Conservation (phyloP, 129 eudicot genomes). For the Helichrysum umbraculigerum region DNA sequence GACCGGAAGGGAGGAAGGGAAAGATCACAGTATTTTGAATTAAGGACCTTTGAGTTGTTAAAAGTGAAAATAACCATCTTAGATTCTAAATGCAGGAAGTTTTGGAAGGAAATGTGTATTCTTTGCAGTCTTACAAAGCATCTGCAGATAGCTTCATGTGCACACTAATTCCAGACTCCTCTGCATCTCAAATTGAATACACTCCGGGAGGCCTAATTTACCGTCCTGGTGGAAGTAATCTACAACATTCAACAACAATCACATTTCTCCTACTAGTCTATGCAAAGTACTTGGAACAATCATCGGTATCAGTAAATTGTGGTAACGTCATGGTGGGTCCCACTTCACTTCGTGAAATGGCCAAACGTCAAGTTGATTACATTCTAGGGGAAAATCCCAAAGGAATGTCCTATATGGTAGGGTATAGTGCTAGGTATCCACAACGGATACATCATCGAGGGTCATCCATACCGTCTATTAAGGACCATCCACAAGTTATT, state of each 20-base stretch:
- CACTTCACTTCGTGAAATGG: constrained; percentile 53
- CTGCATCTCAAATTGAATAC: constrained; percentile 67
- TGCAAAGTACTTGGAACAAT: constrained; percentile 64
- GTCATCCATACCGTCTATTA: constrained; percentile 73
- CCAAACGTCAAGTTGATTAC: constrained; percentile 85
- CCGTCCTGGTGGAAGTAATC: constrained; percentile 82
- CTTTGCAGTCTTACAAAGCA: constrained; percentile 72
- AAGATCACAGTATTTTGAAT: too few species aligned
- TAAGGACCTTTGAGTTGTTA: not conserved
- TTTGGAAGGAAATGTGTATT: constrained; percentile 50
- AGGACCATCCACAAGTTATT: constrained; percentile 63
- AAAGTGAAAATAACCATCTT: not conserved
- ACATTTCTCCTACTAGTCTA: constrained; percentile 68
- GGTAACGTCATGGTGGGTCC: constrained; percentile 60
- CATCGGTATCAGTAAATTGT: constrained; percentile 53
- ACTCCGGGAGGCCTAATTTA: constrained; percentile 82
- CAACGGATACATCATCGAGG: constrained; percentile 91
- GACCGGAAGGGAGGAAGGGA: too few species aligned
- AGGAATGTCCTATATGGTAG: constrained; percentile 95
- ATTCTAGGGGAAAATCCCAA: constrained; percentile 89
- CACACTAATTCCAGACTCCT: constrained; percentile 74
- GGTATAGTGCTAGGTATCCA: constrained; percentile 71
- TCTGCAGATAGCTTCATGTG: constrained; percentile 93
- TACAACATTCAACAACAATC: constrained; percentile 83
- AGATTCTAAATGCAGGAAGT: constrained; percentile 57